Evolutionary conservation across 164 flowering plant genomes (phyloP).

Genomic region (Chimonanthus praecox): DNA sequence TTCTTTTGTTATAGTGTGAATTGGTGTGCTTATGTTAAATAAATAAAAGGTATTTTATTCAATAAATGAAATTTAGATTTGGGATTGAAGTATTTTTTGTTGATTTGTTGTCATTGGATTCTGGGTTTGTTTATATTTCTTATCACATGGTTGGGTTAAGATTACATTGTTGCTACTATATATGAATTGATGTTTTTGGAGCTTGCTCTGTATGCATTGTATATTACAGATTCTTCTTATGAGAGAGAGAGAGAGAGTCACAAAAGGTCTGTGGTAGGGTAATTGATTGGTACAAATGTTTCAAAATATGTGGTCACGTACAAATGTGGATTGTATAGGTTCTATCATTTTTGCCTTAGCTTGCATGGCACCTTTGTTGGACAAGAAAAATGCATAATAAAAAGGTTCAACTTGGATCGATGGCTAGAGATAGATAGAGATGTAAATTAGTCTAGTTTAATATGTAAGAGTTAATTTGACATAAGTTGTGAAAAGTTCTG

Average conservation of each 20-base stretch:
- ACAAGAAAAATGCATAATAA: too few species aligned
- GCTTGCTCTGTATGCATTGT: slow-evolving; percentile 2
- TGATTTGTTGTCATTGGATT: slow-evolving; percentile 1
- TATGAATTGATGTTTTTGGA: slow-evolving; percentile 10
- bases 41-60: not conserved
- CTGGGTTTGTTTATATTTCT: not conserved
- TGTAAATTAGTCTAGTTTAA: too few species aligned
- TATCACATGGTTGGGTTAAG: not conserved
- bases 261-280: too few species aligned
- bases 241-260: not conserved
- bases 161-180: slow-evolving; percentile 1
- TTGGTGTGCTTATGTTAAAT: not conserved
- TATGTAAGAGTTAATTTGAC: too few species aligned
- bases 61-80: not conserved
- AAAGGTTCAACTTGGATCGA: too few species aligned
- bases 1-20: not conserved
- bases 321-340: too few species aligned
- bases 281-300: not conserved
- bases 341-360: too few species aligned
- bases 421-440: too few species aligned
- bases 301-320: too few species aligned
- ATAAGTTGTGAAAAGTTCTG: too few species aligned
- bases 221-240: not conserved
- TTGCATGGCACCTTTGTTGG: too few species aligned
- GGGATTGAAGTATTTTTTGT: not conserved